Base-by-base conservation (phyloP, 306 rosid species). In the Biancaea sappan region DNA sequence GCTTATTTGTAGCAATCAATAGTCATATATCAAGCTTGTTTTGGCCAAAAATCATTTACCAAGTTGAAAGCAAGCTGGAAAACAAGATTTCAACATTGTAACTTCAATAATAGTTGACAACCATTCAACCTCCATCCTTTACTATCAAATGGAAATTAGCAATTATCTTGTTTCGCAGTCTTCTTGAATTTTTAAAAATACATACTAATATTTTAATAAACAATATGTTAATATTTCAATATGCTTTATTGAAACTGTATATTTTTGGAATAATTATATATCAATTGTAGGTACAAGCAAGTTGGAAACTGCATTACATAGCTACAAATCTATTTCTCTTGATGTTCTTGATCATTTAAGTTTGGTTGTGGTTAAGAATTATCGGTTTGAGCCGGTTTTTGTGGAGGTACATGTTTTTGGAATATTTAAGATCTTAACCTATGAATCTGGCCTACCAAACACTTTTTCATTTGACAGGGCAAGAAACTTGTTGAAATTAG, bases 311-410 rank as follows among this genome's bases (percentile, higher is more conserved):
- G 97, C 96, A 41, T 53, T 94, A 31, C 77, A 84, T 59, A 82
- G 71, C 78, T 91, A 91, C 78, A 78, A 75, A 54, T 85, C 91
- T 38, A 76, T 91, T 71, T 68, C 74, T 76, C 84, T 78, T 29
- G 82, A 80, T 81, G 70, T 51, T 77, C 80, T 86, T 28, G 43
- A 78, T 76, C 87, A 66, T 72, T 79, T 88, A 62, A 82, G 91
- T 66, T 94, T 97, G 98, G 91, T 94, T 13, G 93, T 94, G 72
- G 98, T 96, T 71, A 97, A 94, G 88, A 94, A 94, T 76, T 91
- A 91, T 80, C 88, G 98, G 73, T 91, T 94, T 77, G 98, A 94
- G 79, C 92, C 97, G 40, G 98, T 76, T 62, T 82, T 94, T 70
- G 77, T 86, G 59, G 98, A 94, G 98, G 98, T 94, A 86, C 43